Evolutionary conservation across 2,329 filamentous ascomycete genomes (phyloP), one percentile per base, ranked within the genome.

Genomic region (Cytospora leucostoma): DNA sequence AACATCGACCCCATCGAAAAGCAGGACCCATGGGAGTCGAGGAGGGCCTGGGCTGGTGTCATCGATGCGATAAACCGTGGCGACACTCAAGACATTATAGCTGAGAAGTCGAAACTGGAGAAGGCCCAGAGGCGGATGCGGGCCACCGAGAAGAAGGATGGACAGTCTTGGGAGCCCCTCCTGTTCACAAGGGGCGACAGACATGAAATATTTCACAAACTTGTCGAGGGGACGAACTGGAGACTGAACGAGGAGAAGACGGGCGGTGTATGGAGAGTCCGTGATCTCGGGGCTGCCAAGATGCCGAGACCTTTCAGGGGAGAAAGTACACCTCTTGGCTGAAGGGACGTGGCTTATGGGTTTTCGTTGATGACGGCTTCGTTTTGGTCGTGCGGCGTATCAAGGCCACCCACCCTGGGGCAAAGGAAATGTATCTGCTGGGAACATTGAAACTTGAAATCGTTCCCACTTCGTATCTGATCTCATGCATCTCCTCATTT

Each of bases 11-110:
- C 88, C 0, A 70, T 90, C 8, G 86, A 90, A 47, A 75, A 89
- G 64, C 92, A 96, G 76, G 90, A 94, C 67, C 84, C 89, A 1
- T 88, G 92, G 71, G 93, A 97, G 78, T 90, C 89, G 10, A 84
- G 92, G 12, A 83, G 86, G 47, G 93, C 93, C 1, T 97, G 93
- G 93, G 80, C 80, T 37, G 88, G 88, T 66, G 92, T 97, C 3
- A 88, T 91, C 0, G 80, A 82, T 3, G 90, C 87, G 32, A 89
- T 97, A 63, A 76, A 80, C n/a, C 81, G 80, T 64, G 90, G 90
- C 32, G 88, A 97, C 71, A 89, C 94, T 83, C 86, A 92, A 62
- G 79, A 81, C 7, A 90, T 89, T 0, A 84, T 85, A 0, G 75
- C 76, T 0, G 89, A 93, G 71, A 97, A 97, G 78, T 85, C 84